These are phyloP conservation scores for Solanum pimpinellifolium DNA, from an alignment of 257 asterid genomes.

Conservation along the genomic window DNA sequence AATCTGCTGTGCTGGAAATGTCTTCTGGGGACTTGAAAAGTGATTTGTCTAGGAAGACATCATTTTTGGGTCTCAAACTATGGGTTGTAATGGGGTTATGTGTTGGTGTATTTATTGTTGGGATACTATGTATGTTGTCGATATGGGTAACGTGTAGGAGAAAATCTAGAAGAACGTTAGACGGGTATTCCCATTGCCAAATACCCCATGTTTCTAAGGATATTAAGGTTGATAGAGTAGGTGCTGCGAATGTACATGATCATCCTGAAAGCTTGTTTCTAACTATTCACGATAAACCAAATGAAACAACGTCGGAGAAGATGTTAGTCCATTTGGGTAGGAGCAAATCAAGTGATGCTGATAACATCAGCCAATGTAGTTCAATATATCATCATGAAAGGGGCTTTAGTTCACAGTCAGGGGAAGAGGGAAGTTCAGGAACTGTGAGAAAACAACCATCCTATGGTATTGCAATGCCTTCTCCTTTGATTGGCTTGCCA, in stretches of 20 bases:
- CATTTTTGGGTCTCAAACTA: constrained; percentile 56
- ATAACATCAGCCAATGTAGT: constrained; percentile 75
- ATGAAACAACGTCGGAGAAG: constrained; percentile 55
- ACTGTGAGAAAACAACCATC: constrained; percentile 44
- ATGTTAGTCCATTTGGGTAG: constrained; percentile 60
- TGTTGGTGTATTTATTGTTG: constrained; percentile 61
- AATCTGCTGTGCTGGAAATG: constrained; percentile 31
- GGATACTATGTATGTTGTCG: constrained; percentile 63
- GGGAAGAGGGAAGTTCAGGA: constrained; percentile 89
- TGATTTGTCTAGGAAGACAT: constrained; percentile 44
- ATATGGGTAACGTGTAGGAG: constrained; percentile 59
- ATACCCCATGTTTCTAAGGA: constrained; percentile 80
- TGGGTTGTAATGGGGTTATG: constrained; percentile 82
- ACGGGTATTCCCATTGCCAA: constrained; percentile 37
- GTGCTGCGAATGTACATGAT: constrained; percentile 26
- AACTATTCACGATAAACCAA: constrained; percentile 47
- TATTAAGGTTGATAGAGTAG: constrained; percentile 63
- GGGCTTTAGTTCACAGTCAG: constrained; percentile 75
- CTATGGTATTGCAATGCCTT: constrained; percentile 54
- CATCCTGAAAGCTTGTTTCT: constrained; percentile 37
- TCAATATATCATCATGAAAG: constrained; percentile 58
- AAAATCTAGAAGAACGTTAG: constrained; percentile 47
- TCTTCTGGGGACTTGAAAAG: constrained; percentile 40
- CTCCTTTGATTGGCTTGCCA: constrained; percentile 88
- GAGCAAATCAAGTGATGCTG: constrained; percentile 71